Base-by-base conservation (phyloP, 2,329 filamentous ascomycete genomes). In the Tolypocladium album region DNA sequence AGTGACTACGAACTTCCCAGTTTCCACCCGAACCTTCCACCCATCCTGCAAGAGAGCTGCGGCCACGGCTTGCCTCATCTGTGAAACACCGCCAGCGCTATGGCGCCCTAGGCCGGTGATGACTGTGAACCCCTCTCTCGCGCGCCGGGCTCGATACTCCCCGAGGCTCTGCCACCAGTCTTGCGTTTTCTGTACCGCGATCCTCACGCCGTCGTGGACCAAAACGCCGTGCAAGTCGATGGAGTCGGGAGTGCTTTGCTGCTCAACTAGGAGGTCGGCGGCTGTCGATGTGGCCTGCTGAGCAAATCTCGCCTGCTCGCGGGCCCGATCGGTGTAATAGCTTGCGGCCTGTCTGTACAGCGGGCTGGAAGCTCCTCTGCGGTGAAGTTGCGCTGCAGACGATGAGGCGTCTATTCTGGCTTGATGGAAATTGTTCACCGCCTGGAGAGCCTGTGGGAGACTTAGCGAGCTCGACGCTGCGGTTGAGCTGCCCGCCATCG, bases 141-240 rank as follows among this genome's bases (percentile, higher is more conserved):
- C 76, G 62, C 71, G 74, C 12, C 70, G 67, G 65, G 81, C 79
- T 63, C 82, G 82, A 56, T 79, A 78, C 68, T 92, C 88, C 1
- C 89, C 89, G 11, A 91, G 75, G 0, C 75, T 74, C 22, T 84
- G 76, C 92, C 92, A 97, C 93, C 93, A 97, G 12, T 70, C 71
- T 64, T 82, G 79, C 0, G 89, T 87, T 43, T 80, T 81, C 55
- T 86, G 80, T 38, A 82, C 81, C 1, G 89, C 86, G 64, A 97
- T 96, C 3, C 89, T 80, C 38, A 92, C 85, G 1, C 89, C 93
- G 70, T 96, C 89, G 56, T 85, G 79, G 1, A 97, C 92, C 53
- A 81, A 86, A 6, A 96, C 85, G 7, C 91, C 90, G 71, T 97
- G 93, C 34, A 97, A 77, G 71, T 97, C 93, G 9, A 95, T 78